These are phyloP conservation scores for Phyllosticta ampelicida DNA, from an alignment of 2,329 filamentous ascomycete genomes.

Conservation along the genomic window DNA sequence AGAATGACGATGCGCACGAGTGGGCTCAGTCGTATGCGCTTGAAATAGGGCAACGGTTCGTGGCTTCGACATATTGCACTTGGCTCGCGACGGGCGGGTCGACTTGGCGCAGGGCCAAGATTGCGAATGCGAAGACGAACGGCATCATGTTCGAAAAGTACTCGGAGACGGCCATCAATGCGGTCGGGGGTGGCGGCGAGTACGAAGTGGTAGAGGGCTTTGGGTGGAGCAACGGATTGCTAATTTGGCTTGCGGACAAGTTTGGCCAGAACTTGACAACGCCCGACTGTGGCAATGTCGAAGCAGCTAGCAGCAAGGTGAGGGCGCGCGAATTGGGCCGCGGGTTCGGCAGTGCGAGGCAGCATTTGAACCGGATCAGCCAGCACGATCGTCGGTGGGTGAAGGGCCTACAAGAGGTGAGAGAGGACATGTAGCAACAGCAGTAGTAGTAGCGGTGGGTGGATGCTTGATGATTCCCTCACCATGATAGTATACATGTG, in stretches of 20 bases:
- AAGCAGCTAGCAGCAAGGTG: not conserved
- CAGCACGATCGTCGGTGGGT: constrained; percentile 5
- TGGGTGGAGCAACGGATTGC: constrained; percentile 59
- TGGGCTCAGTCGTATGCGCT: constrained; percentile 47
- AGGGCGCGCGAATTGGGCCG: not conserved
- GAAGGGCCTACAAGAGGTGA: not conserved
- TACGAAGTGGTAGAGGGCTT: constrained; percentile 61
- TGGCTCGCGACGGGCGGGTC: constrained; percentile 58
- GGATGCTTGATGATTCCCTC: not conserved
- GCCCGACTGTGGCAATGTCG: constrained; percentile 34
- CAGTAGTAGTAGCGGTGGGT: not conserved
- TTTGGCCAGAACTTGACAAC: constrained; percentile 46
- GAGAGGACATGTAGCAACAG: no score
- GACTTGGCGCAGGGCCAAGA: constrained; percentile 42
- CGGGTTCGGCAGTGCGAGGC: constrained; percentile 4
- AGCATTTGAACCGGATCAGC: constrained; percentile 2
- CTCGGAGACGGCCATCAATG: constrained; percentile 48
- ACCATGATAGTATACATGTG: no score
- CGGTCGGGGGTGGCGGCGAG: constrained; percentile 54
- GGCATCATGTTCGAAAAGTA: constrained; percentile 66
- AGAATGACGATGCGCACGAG: constrained; percentile 43
- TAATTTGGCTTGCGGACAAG: constrained; percentile 54
- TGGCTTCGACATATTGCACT: constrained; percentile 59
- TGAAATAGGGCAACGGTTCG: constrained; percentile 51
- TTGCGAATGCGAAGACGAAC: constrained; percentile 36